Evolutionary conservation across 2,329 filamentous ascomycete genomes (phyloP), one percentile per base, ranked within the genome.

Genomic region (Thermomyces lanuginosus): DNA sequence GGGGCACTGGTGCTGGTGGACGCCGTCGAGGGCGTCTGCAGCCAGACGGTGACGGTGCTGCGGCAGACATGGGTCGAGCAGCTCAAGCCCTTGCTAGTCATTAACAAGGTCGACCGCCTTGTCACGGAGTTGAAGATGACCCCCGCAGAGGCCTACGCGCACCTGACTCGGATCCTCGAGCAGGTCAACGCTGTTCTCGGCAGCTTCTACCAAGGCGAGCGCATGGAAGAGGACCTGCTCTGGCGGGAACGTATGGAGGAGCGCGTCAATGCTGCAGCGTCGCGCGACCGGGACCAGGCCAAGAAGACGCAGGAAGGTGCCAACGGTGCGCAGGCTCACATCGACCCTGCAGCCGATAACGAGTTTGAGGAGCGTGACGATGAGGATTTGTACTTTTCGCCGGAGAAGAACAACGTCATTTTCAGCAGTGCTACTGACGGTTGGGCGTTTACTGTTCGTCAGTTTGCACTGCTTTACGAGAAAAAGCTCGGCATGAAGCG

Each of bases 331-430:
- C 52, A 60, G 21, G 60, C 55, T 2, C 61, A 56, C 21, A 52
- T 49, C 19, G 61, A 63, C 0, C 56, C 60, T 16, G 60, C n/a
- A n/a, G n/a, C n/a, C n/a, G n/a, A n/a, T n/a, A n/a, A 59, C 6
- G 66, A 70, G 24, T 98, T 82, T 41, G 76, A 93, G 49, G 89
- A 95, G 49, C 73, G 74, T 40, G 84, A 93, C 44, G 89, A 98
- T 44, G 84, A 95, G 49, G 84, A 93, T 49, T 74, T 98, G 14
- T 98, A 98, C 52, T 98, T 98, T 55, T 82, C 89, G 1, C 89
- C 89, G 0, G 89, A 98, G 48, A 92, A 86, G 55, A 93, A 93
- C 53, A 98, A 98, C 46, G 89, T 98, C 51, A 95, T 98, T 37
- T 98, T 98, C 51, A 83, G 82, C 59, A 95, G 86, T 49, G 89